Evolutionary conservation across 2,329 filamentous ascomycete genomes (phyloP).

Genomic region (Dactylellina cionopaga): DNA sequence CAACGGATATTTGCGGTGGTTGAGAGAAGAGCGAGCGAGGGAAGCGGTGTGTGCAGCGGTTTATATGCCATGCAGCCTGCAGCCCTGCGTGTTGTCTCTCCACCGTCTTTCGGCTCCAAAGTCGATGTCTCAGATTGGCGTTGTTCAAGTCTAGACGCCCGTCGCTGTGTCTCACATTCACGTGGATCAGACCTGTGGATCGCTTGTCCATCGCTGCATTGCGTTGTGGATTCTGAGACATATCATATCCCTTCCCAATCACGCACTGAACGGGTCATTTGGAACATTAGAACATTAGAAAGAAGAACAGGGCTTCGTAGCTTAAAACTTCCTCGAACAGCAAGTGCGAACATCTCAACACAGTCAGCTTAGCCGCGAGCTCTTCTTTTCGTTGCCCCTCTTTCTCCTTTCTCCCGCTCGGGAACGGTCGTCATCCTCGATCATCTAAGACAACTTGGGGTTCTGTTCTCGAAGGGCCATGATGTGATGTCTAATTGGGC

Average conservation of each 20-base stretch:
- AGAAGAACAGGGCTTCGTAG: too few species aligned
- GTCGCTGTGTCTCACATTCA: conserved; percentile 35
- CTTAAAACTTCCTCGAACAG: too few species aligned
- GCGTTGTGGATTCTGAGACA: conserved; percentile 13
- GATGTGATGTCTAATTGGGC: too few species aligned
- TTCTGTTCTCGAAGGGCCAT: too few species aligned
- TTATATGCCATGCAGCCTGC: too few species aligned
- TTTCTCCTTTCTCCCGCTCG: too few species aligned
- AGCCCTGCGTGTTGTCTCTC: conserved; percentile 4
- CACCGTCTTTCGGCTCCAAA: neutral
- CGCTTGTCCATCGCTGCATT: neutral
- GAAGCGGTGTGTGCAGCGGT: neutral
- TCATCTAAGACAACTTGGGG: too few species aligned
- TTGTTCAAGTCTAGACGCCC: conserved; percentile 14
- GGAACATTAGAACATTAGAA: too few species aligned
- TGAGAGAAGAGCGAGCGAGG: neutral
- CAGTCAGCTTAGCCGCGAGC: neutral
- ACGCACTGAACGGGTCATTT: too few species aligned
- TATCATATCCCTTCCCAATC: neutral
- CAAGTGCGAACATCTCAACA: too few species aligned
- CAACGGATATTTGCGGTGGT: neutral
- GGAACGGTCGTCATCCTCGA: too few species aligned
- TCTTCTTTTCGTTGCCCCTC: too few species aligned
- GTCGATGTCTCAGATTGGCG: conserved; percentile 34
- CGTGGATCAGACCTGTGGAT: conserved; percentile 16